Base-by-base conservation (phyloP, 768 basidiomycete species). In the Dacryopinax primogenitus region DNA sequence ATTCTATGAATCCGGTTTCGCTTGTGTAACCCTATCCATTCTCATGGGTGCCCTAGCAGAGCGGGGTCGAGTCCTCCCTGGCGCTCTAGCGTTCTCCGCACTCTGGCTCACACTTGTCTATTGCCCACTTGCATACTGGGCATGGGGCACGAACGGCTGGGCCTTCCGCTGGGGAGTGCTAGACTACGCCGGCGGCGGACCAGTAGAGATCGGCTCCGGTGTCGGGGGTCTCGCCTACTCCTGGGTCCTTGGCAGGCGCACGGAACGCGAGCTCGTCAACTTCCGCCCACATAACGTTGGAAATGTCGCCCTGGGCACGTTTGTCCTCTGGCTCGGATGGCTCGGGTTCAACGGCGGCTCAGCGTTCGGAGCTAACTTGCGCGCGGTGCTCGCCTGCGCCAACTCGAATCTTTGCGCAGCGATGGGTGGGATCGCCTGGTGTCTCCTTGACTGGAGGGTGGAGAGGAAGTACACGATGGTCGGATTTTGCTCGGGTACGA, bases 291-390 rank as follows among this genome's bases (percentile, higher is more conserved):
- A 94, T 76, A 91, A 92, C 73, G 90, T 92, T 23, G 84, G 87
- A 33, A 77, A 88, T 73, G 88, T 93, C 70, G 83, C 82, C 69
- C 81, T 93, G 64, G 91, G 92, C 68, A 92, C 88, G 9, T 87
- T 85, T 69, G 81, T 92, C 68, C 84, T 92, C 64, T 92, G 87
- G 88, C 87, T 93, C 72, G 90, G 90, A 28, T 78, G 79, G 80
- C 90, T 77, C 45, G 89, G 87, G n/a, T 92, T 92, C 80, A 94
- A 93, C 76, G 92, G 88, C 61, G 92, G 92, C 28, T 88, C 86
- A 65, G 88, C 90, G 1, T 89, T 90, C 69, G 88, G 88, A 32
- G 90, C 90, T 35, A 93, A 93, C 76, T 78, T 94, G 39, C 86
- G 92, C 62, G 91, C 90, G 1, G 80, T 92, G 65, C 83, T 86